Percentiles rank a stretch among this genome's conserved stretches.
Evolutionary conservation across 345 rosid genomes (phyloP).

Genomic region (Hypericum androsaemum): DNA sequence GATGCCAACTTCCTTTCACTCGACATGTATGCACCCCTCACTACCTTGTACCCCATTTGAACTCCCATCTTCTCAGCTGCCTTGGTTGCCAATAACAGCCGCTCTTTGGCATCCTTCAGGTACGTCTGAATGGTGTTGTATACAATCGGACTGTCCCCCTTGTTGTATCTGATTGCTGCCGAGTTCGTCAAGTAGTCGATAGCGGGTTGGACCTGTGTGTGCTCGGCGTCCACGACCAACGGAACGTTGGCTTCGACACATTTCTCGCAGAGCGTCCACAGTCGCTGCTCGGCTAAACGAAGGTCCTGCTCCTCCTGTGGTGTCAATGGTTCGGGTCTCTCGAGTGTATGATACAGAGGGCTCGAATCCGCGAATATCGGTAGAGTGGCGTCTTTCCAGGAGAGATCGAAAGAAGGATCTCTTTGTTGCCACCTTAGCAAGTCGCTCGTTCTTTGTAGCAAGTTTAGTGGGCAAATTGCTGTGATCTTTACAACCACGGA

Average conservation of each 20-base stretch:
- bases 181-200: slow-evolving; percentile 74
- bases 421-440: slow-evolving; percentile 72
- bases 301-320: slow-evolving; percentile 54
- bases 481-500: slow-evolving; percentile 59
- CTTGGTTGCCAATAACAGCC: slow-evolving; percentile 37
- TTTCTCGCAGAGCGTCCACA: slow-evolving; percentile 42
- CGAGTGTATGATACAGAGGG: slow-evolving; percentile 62
- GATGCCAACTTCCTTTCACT: slow-evolving; percentile 51
- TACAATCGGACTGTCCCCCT: slow-evolving; percentile 36
- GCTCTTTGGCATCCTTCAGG: slow-evolving; percentile 65
- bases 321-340: slow-evolving; percentile 51
- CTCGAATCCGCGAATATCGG: slow-evolving; percentile 63
- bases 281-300: slow-evolving; percentile 36
- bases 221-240: slow-evolving; percentile 64
- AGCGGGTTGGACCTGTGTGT: slow-evolving; percentile 65
- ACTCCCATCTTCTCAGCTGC: slow-evolving; percentile 52
- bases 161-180: slow-evolving; percentile 43
- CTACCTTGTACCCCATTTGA: slow-evolving; percentile 68
- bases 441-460: slow-evolving; percentile 61
- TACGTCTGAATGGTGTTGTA: slow-evolving; percentile 75
- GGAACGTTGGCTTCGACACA: slow-evolving; percentile 49
- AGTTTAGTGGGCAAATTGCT: slow-evolving; percentile 60
- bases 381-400: slow-evolving; percentile 57
- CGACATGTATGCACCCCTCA: slow-evolving; percentile 86
- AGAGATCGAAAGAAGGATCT: slow-evolving; percentile 43